Conservation (phyloP, 176 grass and related monocot species). For the Neostapfia colusana region DNA sequence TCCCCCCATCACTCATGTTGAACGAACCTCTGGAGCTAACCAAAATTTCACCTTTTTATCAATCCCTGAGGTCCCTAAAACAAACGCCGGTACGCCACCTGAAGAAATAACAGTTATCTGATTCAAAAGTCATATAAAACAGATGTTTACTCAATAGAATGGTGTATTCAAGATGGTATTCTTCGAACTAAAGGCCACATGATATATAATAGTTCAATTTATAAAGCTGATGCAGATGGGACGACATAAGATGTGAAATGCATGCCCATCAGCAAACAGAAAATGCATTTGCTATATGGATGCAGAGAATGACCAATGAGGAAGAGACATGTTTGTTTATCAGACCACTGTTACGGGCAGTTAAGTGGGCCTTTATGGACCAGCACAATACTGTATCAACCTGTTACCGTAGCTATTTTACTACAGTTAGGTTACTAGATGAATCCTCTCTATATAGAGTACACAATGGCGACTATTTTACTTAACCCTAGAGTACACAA, state of each 20-base stretch:
- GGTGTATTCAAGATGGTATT: background rate
- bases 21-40: constrained; percentile 55
- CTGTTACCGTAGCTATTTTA: too few relatives aligned
- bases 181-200: background rate
- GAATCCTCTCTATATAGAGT: too few relatives aligned
- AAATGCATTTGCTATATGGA: too few relatives aligned
- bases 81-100: constrained; percentile 51
- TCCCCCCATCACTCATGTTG: constrained; percentile 30
- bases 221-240: background rate
- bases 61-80: constrained; percentile 59
- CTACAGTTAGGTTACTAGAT: too few relatives aligned
- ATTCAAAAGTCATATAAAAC: constrained; percentile 24
- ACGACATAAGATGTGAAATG: background rate
- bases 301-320: too few relatives aligned
- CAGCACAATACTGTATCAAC: too few relatives aligned
- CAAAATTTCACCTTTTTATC: constrained; percentile 98
- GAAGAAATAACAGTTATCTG: constrained; percentile 7
- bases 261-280: constrained; percentile 10
- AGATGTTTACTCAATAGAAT: background rate
- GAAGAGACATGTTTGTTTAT: constrained; percentile 9
- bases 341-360: too few relatives aligned
- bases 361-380: too few relatives aligned
- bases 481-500: too few relatives aligned
- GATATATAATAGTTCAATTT: background rate
- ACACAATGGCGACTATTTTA: too few relatives aligned